Evolutionary conservation across 148 eudicot genomes (phyloP).

Genomic region (Chenopodium suecicum): DNA sequence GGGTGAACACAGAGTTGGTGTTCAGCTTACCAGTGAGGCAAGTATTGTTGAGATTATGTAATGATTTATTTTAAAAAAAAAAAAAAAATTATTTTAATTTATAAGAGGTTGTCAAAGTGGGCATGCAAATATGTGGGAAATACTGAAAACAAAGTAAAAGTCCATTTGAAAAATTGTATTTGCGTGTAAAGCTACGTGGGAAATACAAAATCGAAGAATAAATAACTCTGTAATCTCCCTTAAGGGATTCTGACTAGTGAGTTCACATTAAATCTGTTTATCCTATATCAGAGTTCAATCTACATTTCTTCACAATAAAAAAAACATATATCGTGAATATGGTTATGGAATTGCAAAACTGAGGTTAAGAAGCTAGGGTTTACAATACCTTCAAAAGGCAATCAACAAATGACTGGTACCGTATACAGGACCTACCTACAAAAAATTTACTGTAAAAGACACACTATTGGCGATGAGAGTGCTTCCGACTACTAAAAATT

Average conservation of each 20-base stretch:
- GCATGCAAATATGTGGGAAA: no score
- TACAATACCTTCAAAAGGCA: slow-evolving; percentile 9
- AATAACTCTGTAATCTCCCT: background rate
- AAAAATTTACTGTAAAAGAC: slow-evolving; percentile 1
- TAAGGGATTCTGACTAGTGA: background rate
- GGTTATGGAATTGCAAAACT: slow-evolving; percentile 14
- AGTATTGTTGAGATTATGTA: background rate
- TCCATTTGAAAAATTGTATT: background rate
- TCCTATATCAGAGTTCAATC: slow-evolving; percentile 5
- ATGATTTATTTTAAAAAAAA: no score
- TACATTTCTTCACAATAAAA: background rate
- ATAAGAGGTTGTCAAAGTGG: background rate
- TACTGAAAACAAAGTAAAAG: background rate
- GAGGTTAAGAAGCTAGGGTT: slow-evolving; percentile 3
- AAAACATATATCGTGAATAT: background rate
- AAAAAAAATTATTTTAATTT: no score
- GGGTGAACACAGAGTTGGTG: background rate
- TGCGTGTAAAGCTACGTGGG: background rate
- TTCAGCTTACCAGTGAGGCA: background rate
- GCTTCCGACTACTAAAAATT: slow-evolving; percentile 62
- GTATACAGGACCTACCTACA: slow-evolving; percentile 25
- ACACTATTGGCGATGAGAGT: slow-evolving; percentile 63
- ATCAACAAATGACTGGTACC: slow-evolving; percentile 23
- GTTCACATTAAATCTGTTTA: background rate
- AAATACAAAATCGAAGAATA: no score